Evolutionary conservation across 2,329 filamentous ascomycete genomes (phyloP).

Genomic region (Fusarium mexicanum): DNA sequence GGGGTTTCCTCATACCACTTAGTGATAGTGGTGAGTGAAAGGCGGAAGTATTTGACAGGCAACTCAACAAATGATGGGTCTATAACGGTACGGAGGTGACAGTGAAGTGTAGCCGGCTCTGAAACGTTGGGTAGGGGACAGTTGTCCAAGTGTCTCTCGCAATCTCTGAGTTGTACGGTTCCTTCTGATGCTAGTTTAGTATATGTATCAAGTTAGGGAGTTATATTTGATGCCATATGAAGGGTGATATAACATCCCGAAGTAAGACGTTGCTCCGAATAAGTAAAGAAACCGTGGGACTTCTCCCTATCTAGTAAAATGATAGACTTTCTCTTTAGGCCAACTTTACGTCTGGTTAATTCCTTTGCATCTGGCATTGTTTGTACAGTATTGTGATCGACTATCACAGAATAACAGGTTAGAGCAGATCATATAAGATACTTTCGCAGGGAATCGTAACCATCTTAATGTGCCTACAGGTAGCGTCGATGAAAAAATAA

Average conservation of each 20-base stretch:
- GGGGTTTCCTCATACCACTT: background rate
- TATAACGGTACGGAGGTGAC: background rate
- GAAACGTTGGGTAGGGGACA: background rate
- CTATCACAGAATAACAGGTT: background rate
- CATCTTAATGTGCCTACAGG: background rate
- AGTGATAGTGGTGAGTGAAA: too few relatives aligned
- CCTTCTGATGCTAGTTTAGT: background rate
- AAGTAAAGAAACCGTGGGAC: background rate
- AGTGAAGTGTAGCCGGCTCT: background rate
- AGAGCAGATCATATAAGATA: background rate
- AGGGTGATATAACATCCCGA: background rate
- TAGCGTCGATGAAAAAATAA: too few relatives aligned
- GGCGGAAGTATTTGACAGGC: fast-evolving
- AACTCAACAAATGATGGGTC: background rate
- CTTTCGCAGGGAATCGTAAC: background rate
- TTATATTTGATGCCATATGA: background rate
- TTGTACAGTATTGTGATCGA: background rate
- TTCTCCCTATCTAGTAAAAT: background rate
- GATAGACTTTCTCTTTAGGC: background rate
- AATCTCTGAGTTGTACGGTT: background rate
- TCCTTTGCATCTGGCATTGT: background rate
- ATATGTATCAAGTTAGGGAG: background rate
- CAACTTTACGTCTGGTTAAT: background rate
- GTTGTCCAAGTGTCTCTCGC: background rate
- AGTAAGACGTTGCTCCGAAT: background rate